Conservation (phyloP, 306 rosid species). For the Malus orientalis region DNA sequence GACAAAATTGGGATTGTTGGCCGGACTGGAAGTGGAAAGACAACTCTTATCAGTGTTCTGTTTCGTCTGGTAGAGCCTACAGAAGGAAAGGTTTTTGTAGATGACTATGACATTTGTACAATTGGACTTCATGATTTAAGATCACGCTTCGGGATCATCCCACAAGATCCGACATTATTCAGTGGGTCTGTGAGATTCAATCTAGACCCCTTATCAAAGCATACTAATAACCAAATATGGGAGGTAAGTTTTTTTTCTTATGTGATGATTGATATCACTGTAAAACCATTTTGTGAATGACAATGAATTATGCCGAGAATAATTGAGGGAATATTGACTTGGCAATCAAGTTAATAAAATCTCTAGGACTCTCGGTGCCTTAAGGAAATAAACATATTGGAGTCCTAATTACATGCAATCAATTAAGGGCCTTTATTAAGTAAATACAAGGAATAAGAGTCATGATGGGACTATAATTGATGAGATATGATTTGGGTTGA, state of each 20-base stretch:
- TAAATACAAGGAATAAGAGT: no score
- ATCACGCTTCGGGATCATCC: constrained; percentile 19
- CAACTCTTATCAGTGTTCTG: background rate
- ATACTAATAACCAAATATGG: constrained; percentile 24
- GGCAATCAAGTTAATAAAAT: no score
- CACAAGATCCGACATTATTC: constrained; percentile 25
- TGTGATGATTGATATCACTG: background rate
- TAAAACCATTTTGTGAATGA: no score
- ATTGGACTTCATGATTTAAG: constrained; percentile 26
- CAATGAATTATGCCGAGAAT: no score
- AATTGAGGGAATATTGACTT: no score
- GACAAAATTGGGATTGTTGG: constrained; percentile 27
- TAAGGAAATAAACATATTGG: no score
- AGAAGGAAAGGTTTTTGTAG: constrained; percentile 19
- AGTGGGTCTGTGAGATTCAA: constrained; percentile 26
- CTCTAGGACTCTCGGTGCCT: no score
- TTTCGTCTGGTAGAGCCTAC: constrained; percentile 26
- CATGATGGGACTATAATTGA: no score
- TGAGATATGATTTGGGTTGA: no score
- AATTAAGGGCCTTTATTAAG: no score
- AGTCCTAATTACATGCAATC: no score
- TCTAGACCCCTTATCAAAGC: constrained; percentile 22
- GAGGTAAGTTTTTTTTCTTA: constrained; percentile 3
- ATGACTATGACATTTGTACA: constrained; percentile 13
- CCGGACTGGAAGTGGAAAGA: constrained; percentile 20